phyloP scores from a whole-genome alignment of 331 rosid genomes.

The Quercus tomentella region DNA sequence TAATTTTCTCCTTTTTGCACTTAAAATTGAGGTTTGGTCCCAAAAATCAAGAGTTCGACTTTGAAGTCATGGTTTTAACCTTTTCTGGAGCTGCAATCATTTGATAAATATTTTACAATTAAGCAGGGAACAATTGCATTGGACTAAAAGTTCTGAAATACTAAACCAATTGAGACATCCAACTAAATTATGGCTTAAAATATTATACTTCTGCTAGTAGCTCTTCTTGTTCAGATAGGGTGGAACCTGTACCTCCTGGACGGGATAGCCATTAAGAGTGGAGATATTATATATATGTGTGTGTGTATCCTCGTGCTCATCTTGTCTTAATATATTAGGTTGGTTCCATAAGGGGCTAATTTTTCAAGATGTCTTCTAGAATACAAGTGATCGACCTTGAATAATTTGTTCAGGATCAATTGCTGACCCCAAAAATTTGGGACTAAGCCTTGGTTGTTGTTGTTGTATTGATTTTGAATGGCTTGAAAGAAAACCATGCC shows the following conservation, averaged over 20 bases:
- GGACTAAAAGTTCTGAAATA: not conserved
- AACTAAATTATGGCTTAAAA: not conserved
- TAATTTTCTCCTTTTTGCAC: too few relatives aligned
- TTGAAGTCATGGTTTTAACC: not conserved
- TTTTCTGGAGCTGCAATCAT: not conserved
- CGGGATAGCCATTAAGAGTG: not conserved
- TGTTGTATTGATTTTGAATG: not conserved
- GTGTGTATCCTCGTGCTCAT: not conserved
- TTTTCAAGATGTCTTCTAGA: not conserved
- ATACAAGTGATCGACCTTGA: not conserved
- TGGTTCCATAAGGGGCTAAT: not conserved
- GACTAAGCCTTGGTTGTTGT: too few relatives aligned
- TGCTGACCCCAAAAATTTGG: too few relatives aligned
- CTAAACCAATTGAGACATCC: not conserved
- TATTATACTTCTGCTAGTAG: not conserved
- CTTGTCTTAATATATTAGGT: not conserved
- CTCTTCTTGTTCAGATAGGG: not conserved
- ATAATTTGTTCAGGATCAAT: too few relatives aligned
- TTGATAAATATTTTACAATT: not conserved
- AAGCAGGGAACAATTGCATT: not conserved
- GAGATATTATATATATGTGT: not conserved
- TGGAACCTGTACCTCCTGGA: not conserved
- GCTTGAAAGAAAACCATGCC: not conserved
- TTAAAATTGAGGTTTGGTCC: too few relatives aligned
- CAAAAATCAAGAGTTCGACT: not conserved